Percentiles rank a stretch among this genome's conserved stretches.
These are phyloP conservation scores for Trichoderma erinaceum DNA, from an alignment of 495 filamentous ascomycete species.

Conservation along the genomic window DNA sequence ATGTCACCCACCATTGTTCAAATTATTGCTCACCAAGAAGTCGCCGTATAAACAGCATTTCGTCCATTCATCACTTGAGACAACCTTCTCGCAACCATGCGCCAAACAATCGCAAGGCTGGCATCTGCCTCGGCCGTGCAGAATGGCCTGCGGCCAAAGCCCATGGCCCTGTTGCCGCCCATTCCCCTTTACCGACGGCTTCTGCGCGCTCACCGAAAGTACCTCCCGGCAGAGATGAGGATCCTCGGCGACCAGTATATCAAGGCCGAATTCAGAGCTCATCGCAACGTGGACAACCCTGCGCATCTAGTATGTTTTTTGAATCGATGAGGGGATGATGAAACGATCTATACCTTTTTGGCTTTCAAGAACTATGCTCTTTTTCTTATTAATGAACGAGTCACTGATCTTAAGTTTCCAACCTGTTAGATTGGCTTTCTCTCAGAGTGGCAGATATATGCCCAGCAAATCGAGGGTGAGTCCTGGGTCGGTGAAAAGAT, in stretches of 20 bases:
- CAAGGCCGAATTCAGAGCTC: constrained; percentile 82
- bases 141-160: constrained; percentile 43
- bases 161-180: constrained; percentile 79
- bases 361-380: too few species aligned
- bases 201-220: constrained; percentile 75
- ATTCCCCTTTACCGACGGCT: constrained; percentile 85
- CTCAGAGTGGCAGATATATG: constrained; percentile 93
- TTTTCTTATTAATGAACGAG: constrained; percentile 22
- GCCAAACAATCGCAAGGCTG: constrained; percentile 22
- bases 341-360: not conserved
- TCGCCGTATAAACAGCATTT: too few species aligned
- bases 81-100: constrained; percentile 22
- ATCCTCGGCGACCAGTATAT: constrained; percentile 85
- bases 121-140: constrained; percentile 27
- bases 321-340: not conserved
- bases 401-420: not conserved
- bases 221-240: constrained; percentile 66
- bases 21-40: too few species aligned
- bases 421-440: constrained; percentile 76
- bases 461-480: constrained; percentile 82
- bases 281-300: constrained; percentile 79
- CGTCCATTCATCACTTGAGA: not conserved
- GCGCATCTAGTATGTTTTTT: constrained; percentile 64
- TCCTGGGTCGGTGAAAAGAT: constrained; percentile 72
- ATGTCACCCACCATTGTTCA: too few species aligned